Evolutionary conservation across 139 green algal genomes (phyloP), one percentile per base, ranked within the genome.

Genomic region (Micromonas commoda): DNA sequence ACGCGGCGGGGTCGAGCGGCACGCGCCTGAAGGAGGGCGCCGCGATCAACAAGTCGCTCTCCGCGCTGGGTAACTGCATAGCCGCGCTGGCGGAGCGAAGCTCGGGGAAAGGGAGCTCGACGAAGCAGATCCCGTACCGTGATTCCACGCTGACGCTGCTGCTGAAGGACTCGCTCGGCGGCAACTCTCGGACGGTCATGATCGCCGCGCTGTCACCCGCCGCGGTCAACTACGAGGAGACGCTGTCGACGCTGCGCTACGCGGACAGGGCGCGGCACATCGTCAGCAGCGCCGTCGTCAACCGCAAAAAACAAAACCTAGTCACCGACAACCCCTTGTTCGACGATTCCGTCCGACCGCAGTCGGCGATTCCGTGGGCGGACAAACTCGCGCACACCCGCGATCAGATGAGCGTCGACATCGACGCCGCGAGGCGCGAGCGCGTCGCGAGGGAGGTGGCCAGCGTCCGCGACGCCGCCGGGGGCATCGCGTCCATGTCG

Each of bases 151-250:
- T 82, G 32, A 82, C 77, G 33, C 52, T 34, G 4, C 60, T 82
- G n/a, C 81, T 85, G 73, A 89, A 96, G 88, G 91, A 96, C n/a
- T 92, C 86, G 0, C 83, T 97, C 29, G 92, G 93, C 16, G 90
- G 90, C 33, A 92, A 89, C 65, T 84, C 87, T 64, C 90, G 91
- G 77, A 93, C 90, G n/a, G 77, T 92, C 82, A 90, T 92, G 86
- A 88, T 94, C 76, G 87, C 93, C 53, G 93, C 92, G 65, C 85
- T 97, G 35, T 89, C 77, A 52, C 90, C 91, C 63, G 28, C 28
- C 13, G 63, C 29, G 63, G 28, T 70, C 9, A 70, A 70, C 28
- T 70, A 70, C 29, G 63, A 33, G 20, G 63, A 70, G 63, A 70
- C 63, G 13, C 63, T 70, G 63, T 31, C 13, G 13, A 70, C 63